A percentile compares a stretch with the other conserved stretches of the same genome.
These are phyloP conservation scores for Cystobasidium ongulense DNA, from an alignment of 768 basidiomycete genomes.

Conservation along the genomic window DNA sequence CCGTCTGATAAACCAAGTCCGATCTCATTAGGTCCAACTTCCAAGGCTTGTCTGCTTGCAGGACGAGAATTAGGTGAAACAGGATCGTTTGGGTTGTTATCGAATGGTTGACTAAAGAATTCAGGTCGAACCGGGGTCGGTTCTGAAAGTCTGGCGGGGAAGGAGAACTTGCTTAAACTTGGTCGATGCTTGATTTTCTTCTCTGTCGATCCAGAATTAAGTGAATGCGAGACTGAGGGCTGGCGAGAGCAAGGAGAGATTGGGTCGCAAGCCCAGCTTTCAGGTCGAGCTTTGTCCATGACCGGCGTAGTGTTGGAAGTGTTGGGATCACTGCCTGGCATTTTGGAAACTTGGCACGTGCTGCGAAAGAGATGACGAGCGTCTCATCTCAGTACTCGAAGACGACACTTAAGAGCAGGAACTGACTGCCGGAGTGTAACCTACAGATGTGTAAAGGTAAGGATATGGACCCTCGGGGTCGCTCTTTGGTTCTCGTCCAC, in stretches of 20 bases:
- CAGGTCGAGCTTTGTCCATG: background rate
- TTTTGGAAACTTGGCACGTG: background rate
- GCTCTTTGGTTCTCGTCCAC: too few species aligned
- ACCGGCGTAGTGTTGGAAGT: background rate
- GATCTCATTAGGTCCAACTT: background rate
- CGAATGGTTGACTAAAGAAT: background rate
- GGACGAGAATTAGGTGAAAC: background rate
- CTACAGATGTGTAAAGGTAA: too few species aligned
- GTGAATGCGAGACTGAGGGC: background rate
- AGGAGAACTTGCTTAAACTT: background rate
- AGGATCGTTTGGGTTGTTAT: background rate
- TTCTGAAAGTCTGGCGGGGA: background rate
- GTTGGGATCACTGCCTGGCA: background rate
- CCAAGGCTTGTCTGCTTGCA: background rate
- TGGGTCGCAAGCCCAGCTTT: background rate
- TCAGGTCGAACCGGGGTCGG: background rate
- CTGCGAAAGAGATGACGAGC: background rate
- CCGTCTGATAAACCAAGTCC: background rate
- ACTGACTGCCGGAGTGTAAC: too few species aligned
- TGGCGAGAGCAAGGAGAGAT: background rate
- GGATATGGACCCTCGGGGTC: too few species aligned
- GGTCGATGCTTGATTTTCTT: slow-evolving; percentile 1
- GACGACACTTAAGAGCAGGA: too few species aligned
- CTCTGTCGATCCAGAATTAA: background rate
- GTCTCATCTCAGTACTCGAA: background rate